phyloP scores from a whole-genome alignment of 2,329 filamentous ascomycete species.

The Alternaria sp. region DNA sequence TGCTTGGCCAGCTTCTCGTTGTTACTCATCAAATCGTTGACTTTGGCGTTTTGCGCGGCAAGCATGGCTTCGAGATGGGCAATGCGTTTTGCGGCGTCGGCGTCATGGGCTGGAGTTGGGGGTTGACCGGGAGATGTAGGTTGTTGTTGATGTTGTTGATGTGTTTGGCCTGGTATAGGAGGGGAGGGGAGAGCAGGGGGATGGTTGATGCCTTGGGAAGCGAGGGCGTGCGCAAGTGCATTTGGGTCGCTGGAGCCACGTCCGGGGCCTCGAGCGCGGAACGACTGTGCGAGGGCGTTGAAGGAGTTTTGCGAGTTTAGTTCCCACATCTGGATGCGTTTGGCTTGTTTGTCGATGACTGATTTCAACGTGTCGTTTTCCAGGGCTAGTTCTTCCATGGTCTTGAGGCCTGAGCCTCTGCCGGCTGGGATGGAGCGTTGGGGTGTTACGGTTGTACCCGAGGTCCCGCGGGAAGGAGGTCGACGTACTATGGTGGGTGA shows the following conservation, averaged over 20 bases:
- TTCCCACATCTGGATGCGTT: conserved; percentile 91
- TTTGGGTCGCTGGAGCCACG: conserved; percentile 35
- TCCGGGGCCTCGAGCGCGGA: conserved; percentile 49
- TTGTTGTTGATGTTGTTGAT: not conserved
- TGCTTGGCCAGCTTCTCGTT: conserved; percentile 70
- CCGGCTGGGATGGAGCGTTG: conserved; percentile 46
- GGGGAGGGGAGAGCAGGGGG: conserved; percentile 33
- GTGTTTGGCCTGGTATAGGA: conserved; percentile 16
- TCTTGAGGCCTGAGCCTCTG: conserved; percentile 62
- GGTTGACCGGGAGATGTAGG: conserved; percentile 5
- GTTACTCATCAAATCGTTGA: conserved; percentile 63
- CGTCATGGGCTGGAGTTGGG: conserved; percentile 12
- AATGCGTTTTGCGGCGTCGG: conserved; percentile 30
- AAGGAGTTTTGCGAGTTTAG: conserved; percentile 88
- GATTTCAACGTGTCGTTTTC: conserved; percentile 88
- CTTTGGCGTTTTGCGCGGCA: conserved; percentile 34
- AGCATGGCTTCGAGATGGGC: conserved; percentile 42
- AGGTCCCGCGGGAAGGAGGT: conserved; percentile 43
- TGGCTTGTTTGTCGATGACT: conserved; percentile 84
- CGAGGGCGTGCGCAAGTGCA: conserved; percentile 40
- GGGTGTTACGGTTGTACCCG: conserved; percentile 30
- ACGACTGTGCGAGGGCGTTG: conserved; percentile 85
- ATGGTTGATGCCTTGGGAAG: conserved; percentile 32
- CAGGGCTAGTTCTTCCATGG: conserved; percentile 84
- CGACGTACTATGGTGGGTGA: conserved; percentile 55